These are phyloP conservation scores for Stellera chamaejasme DNA, from an alignment of 345 rosid species.

Conservation along the genomic window DNA sequence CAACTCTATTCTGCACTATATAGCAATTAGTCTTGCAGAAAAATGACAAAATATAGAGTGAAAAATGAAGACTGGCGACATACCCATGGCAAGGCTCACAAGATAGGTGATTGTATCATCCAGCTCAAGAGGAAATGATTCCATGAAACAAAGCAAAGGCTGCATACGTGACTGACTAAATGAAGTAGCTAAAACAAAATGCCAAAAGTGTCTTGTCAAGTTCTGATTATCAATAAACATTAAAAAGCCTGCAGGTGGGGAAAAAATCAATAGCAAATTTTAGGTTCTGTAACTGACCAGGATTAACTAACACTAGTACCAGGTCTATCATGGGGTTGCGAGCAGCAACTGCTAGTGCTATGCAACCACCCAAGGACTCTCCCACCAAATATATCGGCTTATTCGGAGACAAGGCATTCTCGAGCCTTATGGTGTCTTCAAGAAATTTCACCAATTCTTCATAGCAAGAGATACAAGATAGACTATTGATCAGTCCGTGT, in stretches of 20 bases:
- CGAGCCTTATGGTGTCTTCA: constrained; percentile 43
- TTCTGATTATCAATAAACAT: not conserved
- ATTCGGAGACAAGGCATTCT: constrained; percentile 40
- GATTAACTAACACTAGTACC: constrained; percentile 54
- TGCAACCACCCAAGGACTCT: constrained; percentile 82
- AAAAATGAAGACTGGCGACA: not conserved
- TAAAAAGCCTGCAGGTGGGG: not conserved
- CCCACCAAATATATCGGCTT: constrained; percentile 76
- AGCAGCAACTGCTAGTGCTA: constrained; percentile 70
- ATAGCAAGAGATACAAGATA: constrained; percentile 1
- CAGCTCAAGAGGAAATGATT: constrained; percentile 56
- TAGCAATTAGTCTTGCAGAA: too few species aligned
- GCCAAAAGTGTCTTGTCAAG: constrained; percentile 14
- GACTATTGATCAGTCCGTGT: not conserved
- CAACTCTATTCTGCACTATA: too few species aligned
- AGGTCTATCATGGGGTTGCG: constrained; percentile 53
- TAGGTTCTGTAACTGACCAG: constrained; percentile 34
- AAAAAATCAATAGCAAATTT: constrained; percentile 5
- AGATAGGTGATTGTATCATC: constrained; percentile 47
- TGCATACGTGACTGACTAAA: constrained; percentile 64
- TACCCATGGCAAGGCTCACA: constrained; percentile 59
- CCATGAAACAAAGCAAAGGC: constrained; percentile 46
- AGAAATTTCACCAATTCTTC: constrained; percentile 47
- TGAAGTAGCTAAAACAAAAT: constrained; percentile 49
- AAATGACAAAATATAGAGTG: too few species aligned